These are phyloP conservation scores for Cudoniella acicularis DNA, from an alignment of 495 filamentous ascomycete genomes.

Conservation along the genomic window DNA sequence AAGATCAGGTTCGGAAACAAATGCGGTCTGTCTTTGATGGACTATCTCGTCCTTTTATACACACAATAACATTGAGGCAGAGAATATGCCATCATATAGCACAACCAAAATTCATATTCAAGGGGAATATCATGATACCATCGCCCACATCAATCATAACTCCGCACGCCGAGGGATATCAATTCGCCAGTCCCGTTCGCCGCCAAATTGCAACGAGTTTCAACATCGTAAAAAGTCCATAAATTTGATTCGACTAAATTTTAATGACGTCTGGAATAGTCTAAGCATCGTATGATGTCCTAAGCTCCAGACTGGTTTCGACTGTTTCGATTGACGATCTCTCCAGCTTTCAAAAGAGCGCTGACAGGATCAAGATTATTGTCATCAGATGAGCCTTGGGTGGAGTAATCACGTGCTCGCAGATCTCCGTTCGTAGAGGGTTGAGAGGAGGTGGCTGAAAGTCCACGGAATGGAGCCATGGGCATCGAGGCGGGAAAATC, in stretches of 20 bases:
- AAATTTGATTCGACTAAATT: too few species aligned
- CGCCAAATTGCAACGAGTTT: too few species aligned
- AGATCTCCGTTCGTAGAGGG: background rate
- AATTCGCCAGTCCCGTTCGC: background rate
- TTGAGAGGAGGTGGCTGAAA: conserved; percentile 1
- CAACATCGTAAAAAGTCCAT: too few species aligned
- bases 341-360: conserved; percentile 49
- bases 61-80: too few species aligned
- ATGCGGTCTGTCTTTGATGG: too few species aligned
- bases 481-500: conserved; percentile 19
- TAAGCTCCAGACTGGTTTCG: conserved; percentile 1
- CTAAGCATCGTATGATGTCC: too few species aligned
- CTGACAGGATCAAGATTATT: conserved; percentile 33
- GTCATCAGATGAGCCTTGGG: conserved; percentile 5
- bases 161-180: background rate
- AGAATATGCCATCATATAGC: too few species aligned
- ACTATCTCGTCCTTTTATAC: too few species aligned
- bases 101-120: background rate
- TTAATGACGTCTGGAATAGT: too few species aligned
- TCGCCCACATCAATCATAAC: conserved; percentile 1
- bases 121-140: conserved; percentile 4
- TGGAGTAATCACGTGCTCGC: conserved; percentile 8
- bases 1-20: too few species aligned
- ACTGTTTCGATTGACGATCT: conserved; percentile 44
- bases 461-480: conserved; percentile 15